A percentile compares a stretch with the other conserved stretches of the same genome.
Conservation (phyloP, 108 stramenopile genomes). For the Fistulifera pelliculosa region DNA sequence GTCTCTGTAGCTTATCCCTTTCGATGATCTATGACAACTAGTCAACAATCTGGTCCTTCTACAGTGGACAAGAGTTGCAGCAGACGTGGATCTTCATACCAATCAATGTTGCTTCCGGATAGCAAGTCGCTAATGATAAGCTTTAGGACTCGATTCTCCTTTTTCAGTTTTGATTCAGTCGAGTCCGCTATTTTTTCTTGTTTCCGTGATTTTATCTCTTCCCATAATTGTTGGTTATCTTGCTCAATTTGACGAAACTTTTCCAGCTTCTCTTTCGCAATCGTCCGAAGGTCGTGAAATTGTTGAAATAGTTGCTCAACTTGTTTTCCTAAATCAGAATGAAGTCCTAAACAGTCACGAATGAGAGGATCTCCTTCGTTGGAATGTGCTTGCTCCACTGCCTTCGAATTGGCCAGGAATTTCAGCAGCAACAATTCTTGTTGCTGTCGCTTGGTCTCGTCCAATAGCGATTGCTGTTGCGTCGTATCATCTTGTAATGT, state of each 20-base stretch:
- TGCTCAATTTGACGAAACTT: not conserved
- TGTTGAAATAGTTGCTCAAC: not conserved
- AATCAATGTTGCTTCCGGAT: constrained; percentile 10
- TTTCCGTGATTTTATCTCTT: not conserved
- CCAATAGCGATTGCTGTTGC: constrained; percentile 1
- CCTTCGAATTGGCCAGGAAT: not conserved
- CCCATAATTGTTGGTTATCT: not conserved
- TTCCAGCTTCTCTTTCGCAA: not conserved
- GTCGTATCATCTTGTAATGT: not conserved
- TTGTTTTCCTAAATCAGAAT: not conserved
- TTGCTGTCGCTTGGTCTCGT: constrained; percentile 3
- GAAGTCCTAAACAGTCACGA: not conserved
- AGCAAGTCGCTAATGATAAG: constrained; percentile 7
- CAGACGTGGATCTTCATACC: constrained; percentile 10
- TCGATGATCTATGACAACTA: not conserved
- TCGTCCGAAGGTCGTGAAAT: not conserved
- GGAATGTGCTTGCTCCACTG: not conserved
- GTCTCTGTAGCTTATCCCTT: too few relatives aligned
- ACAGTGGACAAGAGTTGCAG: constrained; percentile 5
- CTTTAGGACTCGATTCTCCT: not conserved
- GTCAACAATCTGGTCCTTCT: not conserved
- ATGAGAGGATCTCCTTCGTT: not conserved
- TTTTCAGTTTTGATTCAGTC: constrained; percentile 6
- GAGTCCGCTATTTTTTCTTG: not conserved
- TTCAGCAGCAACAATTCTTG: not conserved